Conservation (phyloP, 2,329 filamentous ascomycete species). For the Tolypocladium ovalisporum region DNA sequence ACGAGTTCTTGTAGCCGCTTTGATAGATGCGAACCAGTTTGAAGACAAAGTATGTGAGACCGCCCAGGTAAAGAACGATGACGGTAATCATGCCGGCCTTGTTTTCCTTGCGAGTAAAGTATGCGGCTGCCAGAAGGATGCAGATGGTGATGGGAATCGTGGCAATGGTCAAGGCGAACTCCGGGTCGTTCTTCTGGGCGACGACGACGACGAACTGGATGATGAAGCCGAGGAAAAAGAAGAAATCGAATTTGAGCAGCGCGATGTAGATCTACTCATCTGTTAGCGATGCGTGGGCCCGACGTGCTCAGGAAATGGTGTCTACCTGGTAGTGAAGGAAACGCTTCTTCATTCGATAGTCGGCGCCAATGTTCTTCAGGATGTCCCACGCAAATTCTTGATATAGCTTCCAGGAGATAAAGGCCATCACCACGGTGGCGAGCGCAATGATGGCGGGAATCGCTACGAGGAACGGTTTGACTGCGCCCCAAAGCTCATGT, state of each 20-base stretch:
- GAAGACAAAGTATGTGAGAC: constrained; percentile 91
- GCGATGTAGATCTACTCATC: constrained; percentile 79
- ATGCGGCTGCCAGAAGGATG: constrained; percentile 77
- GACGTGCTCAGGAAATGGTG: background rate
- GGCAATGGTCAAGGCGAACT: constrained; percentile 78
- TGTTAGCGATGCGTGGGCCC: constrained; percentile 8
- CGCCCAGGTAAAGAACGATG: constrained; percentile 80
- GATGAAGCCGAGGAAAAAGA: constrained; percentile 98
- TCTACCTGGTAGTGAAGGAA: constrained; percentile 91
- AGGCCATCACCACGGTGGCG: constrained; percentile 59
- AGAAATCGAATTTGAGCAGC: constrained; percentile 97
- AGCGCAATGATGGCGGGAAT: constrained; percentile 77
- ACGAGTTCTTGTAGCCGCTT: constrained; percentile 44
- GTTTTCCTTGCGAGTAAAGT: constrained; percentile 75
- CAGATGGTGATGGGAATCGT: constrained; percentile 86
- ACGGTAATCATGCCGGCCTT: constrained; percentile 64
- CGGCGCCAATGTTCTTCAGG: constrained; percentile 96
- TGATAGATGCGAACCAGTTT: constrained; percentile 96
- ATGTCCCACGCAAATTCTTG: constrained; percentile 99
- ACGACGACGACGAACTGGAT: constrained; percentile 96
- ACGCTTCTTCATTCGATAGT: constrained; percentile 91
- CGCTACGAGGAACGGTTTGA: constrained; percentile 69
- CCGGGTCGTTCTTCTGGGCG: constrained; percentile 52
- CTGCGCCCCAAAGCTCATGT: constrained; percentile 52
- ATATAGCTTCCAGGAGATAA: constrained; percentile 88